A percentile compares a stretch with the other conserved stretches of the same genome.
phyloP scores from a whole-genome alignment of 1,139 yeast species.

The Keqinozyma sinolaborantium region DNA sequence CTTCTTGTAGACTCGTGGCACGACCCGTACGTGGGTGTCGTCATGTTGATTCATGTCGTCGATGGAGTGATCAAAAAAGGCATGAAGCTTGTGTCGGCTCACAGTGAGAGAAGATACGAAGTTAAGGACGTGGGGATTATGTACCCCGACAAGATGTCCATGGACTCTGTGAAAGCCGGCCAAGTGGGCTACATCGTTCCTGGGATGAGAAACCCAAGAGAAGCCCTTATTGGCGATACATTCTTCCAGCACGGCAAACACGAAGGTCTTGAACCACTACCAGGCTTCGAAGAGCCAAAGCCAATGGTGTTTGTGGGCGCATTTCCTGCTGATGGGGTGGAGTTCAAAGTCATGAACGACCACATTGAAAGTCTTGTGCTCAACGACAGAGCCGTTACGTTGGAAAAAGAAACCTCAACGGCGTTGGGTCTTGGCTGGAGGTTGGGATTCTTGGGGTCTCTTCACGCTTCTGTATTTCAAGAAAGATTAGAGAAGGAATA shows the following conservation, averaged over 20 bases:
- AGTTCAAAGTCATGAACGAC: conserved; percentile 85
- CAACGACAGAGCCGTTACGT: conserved; percentile 87
- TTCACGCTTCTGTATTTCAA: conserved; percentile 92
- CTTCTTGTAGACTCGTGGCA: conserved; percentile 96
- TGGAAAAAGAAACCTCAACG: conserved; percentile 87
- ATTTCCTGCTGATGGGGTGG: conserved; percentile 92
- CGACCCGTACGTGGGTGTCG: conserved; percentile 91
- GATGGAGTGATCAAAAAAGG: conserved; percentile 80
- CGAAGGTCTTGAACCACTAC: conserved; percentile 67
- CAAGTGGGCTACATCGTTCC: conserved; percentile 93
- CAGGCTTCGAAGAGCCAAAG: conserved; percentile 94
- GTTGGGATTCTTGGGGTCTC: conserved; percentile 87
- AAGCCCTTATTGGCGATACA: conserved; percentile 92
- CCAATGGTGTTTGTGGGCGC: conserved; percentile 99
- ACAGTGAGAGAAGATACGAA: conserved; percentile 73
- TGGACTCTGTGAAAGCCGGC: conserved; percentile 69
- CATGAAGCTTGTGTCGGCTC: conserved; percentile 72
- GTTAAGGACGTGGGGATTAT: conserved; percentile 91
- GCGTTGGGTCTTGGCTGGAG: conserved; percentile 99
- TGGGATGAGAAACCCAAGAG: conserved; percentile 86
- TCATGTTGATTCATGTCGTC: conserved; percentile 75
- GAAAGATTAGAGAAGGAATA: conserved; percentile 90
- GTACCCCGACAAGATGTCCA: conserved; percentile 81
- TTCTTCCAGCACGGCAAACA: conserved; percentile 65
- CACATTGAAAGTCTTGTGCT: conserved; percentile 83